Conservation (phyloP, 2,329 filamentous ascomycete genomes). For the Gyromitra esculenta region DNA sequence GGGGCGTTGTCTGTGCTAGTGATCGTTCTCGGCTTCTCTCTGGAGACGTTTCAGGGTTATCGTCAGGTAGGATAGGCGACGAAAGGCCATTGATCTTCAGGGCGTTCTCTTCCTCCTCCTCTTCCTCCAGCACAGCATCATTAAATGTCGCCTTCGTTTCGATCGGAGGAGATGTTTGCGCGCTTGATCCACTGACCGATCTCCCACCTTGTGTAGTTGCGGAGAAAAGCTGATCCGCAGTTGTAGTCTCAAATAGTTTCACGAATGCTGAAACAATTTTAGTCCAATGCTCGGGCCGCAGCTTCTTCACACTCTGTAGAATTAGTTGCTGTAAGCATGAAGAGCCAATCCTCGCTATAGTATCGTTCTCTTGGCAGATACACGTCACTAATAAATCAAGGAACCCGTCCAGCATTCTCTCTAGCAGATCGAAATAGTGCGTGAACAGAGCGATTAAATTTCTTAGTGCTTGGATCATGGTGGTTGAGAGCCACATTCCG, state of each 20-base stretch:
- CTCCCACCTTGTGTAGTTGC: constrained; percentile 66
- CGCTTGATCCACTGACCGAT: constrained; percentile 41
- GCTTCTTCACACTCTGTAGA: constrained; percentile 93
- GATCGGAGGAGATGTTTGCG: constrained; percentile 54
- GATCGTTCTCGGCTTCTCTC: constrained; percentile 46
- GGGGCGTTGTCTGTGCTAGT: constrained; percentile 53
- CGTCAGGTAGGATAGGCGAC: constrained; percentile 48
- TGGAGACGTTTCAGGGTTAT: constrained; percentile 58
- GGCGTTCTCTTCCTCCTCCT: constrained; percentile 65
- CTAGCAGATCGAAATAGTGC: constrained; percentile 94
- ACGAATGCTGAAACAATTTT: constrained; percentile 97
- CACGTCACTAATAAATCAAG: constrained; percentile 92
- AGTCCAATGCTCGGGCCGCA: constrained; percentile 85
- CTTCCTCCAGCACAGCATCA: constrained; percentile 41
- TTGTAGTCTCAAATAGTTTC: constrained; percentile 92
- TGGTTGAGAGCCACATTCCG: constrained; percentile 98
- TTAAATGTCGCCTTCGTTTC: constrained; percentile 56
- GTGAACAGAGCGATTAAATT: constrained; percentile 99
- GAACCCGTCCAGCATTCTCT: constrained; percentile 99
- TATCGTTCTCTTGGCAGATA: constrained; percentile 99
- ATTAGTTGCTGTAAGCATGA: constrained; percentile 98
- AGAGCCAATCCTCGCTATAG: constrained; percentile 95
- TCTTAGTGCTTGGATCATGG: constrained; percentile 96
- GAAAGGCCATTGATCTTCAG: constrained; percentile 69
- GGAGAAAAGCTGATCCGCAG: constrained; percentile 93